These are phyloP conservation scores for Xylaria curta DNA, from an alignment of 495 filamentous ascomycete species.

Conservation along the genomic window DNA sequence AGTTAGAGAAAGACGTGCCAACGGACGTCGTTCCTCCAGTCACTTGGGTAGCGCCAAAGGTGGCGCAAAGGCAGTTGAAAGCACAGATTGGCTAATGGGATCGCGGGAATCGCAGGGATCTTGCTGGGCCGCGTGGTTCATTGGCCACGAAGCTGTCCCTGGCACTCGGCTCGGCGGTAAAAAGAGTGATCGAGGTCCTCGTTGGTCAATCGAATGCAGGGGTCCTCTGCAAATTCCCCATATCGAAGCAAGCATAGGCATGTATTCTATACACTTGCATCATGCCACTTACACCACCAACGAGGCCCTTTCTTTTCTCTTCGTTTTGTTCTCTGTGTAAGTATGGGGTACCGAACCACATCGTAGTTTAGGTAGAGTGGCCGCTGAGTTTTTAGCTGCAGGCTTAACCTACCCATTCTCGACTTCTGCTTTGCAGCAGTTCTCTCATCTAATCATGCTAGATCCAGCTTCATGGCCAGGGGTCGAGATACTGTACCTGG, in stretches of 20 bases:
- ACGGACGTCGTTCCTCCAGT: conserved; percentile 25
- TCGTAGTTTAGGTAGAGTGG: not conserved
- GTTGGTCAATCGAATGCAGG: conserved; percentile 24
- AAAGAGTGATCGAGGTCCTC: conserved; percentile 23
- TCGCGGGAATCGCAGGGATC: conserved; percentile 20
- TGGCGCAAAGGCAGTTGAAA: conserved; percentile 13
- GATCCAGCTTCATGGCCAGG: conserved; percentile 2
- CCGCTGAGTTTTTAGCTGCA: not conserved
- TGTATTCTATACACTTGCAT: conserved; percentile 12
- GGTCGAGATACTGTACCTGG: not conserved
- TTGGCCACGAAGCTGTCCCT: conserved; percentile 26
- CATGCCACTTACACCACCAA: conserved; percentile 13
- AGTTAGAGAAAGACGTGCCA: conserved; percentile 26
- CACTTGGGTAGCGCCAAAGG: conserved; percentile 27
- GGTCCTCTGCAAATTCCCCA: conserved; percentile 18
- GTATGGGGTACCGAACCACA: conserved; percentile 9
- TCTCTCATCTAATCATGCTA: conserved; percentile 18
- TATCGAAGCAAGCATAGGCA: not conserved
- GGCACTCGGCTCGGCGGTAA: conserved; percentile 30
- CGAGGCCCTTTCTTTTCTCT: not conserved
- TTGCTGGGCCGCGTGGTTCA: conserved; percentile 19
- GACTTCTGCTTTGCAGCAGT: conserved; percentile 19
- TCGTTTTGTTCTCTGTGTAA: not conserved
- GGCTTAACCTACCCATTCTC: not conserved
- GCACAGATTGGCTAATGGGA: conserved; percentile 23